Evolutionary conservation across 2,329 filamentous ascomycete species (phyloP), one percentile per base, ranked within the genome.

Genomic region (Podosphaera leucotricha): DNA sequence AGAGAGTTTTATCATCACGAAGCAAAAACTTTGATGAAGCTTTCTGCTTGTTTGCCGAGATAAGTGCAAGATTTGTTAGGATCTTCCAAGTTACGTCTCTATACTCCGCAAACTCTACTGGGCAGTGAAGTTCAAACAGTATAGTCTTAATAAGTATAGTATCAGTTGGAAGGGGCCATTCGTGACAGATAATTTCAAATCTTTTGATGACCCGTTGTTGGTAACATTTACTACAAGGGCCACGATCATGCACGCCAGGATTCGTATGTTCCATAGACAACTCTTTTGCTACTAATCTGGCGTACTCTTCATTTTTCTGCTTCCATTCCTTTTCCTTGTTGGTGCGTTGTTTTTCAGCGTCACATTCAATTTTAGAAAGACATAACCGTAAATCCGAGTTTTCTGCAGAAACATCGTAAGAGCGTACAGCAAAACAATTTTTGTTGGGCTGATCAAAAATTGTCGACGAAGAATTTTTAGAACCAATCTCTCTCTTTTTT

Each of bases 31-130:
- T 13, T 10, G 37, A n/a, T 6, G 10, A 21, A 7, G 37, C 19
- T 8, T 39, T 18, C 15, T 20, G 13, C 3, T 15, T 21, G 8
- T 18, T 22, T 6, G 21, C 2, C 20, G 37, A 39, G 6, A 21
- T 39, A 21, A n/a, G 21, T 30, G 41, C 41, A 10, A 70, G 48
- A 2, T 46, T 49, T 8, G 55, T 55, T 1, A 69, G 16, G 10
- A 73, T 61, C 2, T 49, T 53, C 66, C 67, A 72, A 2, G 66
- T 70, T 2, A 62, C 57, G 47, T 70, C 62, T 24, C 71, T 60
- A 52, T 72, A 75, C 0, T 57, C 56, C 3, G 58, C 57, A 19
- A 71, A 62, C 6, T 56, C 58, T 2, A 49, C 36, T 0, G 71
- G 70, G 20, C 61, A 59, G 0, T 47, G 48, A 2, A 75, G 55